A percentile compares a stretch with the other conserved stretches of the same genome.
phyloP scores from a whole-genome alignment of 2,329 filamentous ascomycete species.

The Trichophyton rubrum region DNA sequence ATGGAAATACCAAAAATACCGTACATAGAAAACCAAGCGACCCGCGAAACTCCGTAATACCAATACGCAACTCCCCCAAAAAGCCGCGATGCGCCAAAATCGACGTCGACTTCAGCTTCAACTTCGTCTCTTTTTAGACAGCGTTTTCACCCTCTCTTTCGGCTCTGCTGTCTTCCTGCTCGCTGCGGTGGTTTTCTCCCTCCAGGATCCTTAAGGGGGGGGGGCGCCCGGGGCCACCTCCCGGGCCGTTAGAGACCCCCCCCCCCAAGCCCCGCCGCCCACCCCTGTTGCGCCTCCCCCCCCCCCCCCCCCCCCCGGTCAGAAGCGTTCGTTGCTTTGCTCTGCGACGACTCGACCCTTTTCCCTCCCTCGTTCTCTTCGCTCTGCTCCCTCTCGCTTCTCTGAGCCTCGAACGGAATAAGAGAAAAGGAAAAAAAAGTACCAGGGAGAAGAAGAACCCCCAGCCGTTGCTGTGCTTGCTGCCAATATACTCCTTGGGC shows the following conservation, averaged over 20 bases:
- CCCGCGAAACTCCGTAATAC: neutral
- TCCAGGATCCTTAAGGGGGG: neutral
- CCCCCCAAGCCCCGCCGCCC: neutral
- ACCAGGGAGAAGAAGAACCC: neutral
- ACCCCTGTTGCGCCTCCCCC: neutral
- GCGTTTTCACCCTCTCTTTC: neutral
- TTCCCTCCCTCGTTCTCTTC: neutral
- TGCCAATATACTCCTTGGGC: neutral
- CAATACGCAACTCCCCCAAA: neutral
- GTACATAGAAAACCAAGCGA: neutral
- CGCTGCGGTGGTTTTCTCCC: neutral
- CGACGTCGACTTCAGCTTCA: conserved; percentile 1
- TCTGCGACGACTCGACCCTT: neutral
- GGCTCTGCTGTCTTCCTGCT: neutral
- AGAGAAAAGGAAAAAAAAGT: neutral
- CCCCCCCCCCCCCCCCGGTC: neutral
- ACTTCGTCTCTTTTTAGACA: neutral
- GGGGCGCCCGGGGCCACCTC: neutral
- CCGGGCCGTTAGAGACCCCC: neutral
- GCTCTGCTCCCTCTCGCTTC: neutral
- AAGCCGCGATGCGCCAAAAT: neutral
- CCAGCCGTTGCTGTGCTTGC: neutral
- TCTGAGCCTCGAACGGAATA: neutral
- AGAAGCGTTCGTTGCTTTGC: neutral
- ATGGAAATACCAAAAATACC: neutral